Conservation (phyloP, 495 filamentous ascomycete genomes). For the Cercophora sp. region DNA sequence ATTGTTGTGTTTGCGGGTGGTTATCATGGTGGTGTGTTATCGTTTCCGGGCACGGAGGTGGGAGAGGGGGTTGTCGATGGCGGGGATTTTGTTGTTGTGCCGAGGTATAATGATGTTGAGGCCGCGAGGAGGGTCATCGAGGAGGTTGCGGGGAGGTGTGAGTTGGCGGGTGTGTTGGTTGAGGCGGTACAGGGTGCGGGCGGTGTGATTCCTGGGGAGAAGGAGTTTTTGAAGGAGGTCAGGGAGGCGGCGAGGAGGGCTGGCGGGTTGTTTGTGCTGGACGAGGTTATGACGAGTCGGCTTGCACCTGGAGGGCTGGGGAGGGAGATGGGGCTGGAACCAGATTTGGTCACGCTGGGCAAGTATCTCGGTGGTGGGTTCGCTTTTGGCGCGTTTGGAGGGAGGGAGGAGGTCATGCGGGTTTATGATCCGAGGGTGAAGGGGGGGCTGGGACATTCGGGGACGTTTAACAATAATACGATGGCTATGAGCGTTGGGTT, state of each 20-base stretch:
- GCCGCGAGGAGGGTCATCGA: slow-evolving; percentile 34
- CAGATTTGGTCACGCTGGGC: slow-evolving; percentile 59
- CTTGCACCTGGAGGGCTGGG: slow-evolving; percentile 47
- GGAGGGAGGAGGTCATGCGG: slow-evolving; percentile 48
- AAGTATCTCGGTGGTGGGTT: slow-evolving; percentile 64
- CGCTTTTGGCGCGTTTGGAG: slow-evolving; percentile 61
- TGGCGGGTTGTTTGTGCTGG: slow-evolving; percentile 54
- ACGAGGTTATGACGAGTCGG: slow-evolving; percentile 64
- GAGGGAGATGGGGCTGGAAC: slow-evolving; percentile 36
- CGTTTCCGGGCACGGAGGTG: slow-evolving; percentile 22
- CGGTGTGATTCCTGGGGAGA: slow-evolving; percentile 43
- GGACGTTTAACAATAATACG: slow-evolving; percentile 68
- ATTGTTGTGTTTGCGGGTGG: slow-evolving; percentile 49
- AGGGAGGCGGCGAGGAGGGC: slow-evolving; percentile 28
- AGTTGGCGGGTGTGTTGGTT: slow-evolving; percentile 53
- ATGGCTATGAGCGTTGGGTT: slow-evolving; percentile 55
- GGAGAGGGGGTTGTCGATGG: slow-evolving; percentile 27
- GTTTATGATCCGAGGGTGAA: slow-evolving; percentile 49
- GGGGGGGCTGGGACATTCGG: slow-evolving; percentile 46
- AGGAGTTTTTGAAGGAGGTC: slow-evolving; percentile 41
- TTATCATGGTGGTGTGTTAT: slow-evolving; percentile 53
- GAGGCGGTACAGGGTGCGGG: slow-evolving; percentile 58
- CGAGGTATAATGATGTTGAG: slow-evolving; percentile 47
- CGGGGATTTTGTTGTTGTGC: slow-evolving; percentile 46
- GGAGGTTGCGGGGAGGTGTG: slow-evolving; percentile 4